Percentiles rank a stretch among this genome's conserved stretches.
phyloP scores from a whole-genome alignment of 768 basidiomycete genomes.

The Stropharia rugosoannulata region DNA sequence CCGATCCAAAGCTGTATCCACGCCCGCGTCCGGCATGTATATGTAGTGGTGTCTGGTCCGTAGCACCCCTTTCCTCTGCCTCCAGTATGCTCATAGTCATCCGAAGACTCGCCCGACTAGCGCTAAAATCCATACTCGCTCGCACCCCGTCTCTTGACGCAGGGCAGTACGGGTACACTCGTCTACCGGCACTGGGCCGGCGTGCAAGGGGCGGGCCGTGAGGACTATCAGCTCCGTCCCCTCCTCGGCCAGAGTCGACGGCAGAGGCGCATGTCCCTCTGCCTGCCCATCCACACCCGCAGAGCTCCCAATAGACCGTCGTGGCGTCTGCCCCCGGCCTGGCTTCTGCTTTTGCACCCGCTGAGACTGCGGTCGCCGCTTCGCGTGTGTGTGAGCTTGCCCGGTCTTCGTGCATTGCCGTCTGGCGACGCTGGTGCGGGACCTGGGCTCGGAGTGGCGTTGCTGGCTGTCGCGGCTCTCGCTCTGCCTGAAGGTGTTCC shows the following conservation, averaged over 20 bases:
- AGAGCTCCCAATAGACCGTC: too few species aligned
- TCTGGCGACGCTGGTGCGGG: neutral
- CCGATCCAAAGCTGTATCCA: neutral
- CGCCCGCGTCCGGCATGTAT: neutral
- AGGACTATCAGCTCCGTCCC: too few species aligned
- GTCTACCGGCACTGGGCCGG: too few species aligned
- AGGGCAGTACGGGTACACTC: neutral
- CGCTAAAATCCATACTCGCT: constrained; percentile 1
- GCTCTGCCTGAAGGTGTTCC: too few species aligned
- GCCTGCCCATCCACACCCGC: too few species aligned
- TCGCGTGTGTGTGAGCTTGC: neutral
- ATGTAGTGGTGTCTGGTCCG: neutral
- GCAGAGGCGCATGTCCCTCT: too few species aligned
- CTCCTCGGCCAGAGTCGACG: too few species aligned
- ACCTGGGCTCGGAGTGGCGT: too few species aligned
- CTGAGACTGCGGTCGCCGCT: neutral
- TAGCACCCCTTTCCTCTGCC: neutral
- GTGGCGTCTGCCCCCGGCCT: too few species aligned
- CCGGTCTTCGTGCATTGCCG: neutral
- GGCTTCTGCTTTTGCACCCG: too few species aligned
- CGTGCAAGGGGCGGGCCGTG: too few species aligned
- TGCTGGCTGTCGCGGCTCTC: too few species aligned
- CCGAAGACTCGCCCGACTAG: constrained; percentile 1
- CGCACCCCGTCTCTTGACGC: neutral
- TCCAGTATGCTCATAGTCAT: constrained; percentile 4